Base-by-base conservation (phyloP, 495 filamentous ascomycete genomes). In the Aspergillus heteromorphus region DNA sequence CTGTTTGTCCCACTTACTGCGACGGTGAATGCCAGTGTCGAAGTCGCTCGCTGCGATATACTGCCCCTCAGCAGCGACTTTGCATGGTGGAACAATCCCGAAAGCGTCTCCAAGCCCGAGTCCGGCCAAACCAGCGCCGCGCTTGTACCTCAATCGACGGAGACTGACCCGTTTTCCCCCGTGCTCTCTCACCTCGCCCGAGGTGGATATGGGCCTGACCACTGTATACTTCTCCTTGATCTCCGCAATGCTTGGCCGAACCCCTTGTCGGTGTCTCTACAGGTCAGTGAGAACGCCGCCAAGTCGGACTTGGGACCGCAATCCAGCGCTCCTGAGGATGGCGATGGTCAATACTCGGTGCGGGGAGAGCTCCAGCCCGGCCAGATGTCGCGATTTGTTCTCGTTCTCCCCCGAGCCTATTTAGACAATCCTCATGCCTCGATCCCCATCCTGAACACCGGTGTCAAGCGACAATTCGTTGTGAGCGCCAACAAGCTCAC, bases 11-110 rank as follows among this genome's bases (percentile, higher is more conserved):
- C 90, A 8, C 70, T 97, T 48, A 90, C 88, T 0, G 79, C 96
- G 18, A 96, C 92, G 4, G 92, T 97, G 34, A 96, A 96, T 66
- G 88, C 91, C 11, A 91, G 88, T 61, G 76, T 96, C 17, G 87
- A 95, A 57, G 73, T 96, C 14, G 79, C 83, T 40, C 81, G 87
- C 19, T 83, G 88, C 59, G 91, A 96, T 65, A 77, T 95, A 31
- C 66, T 95, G 0, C 88, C 91, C 6, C 80, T 96, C 27, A 72
- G 73, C 19, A 65, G 70, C 16, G 79, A 82, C 45, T 79, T 83
- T 63, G 76, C 79, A 1, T 83, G 79, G 74, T 69, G 69, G 54
- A 76, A 81, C 45, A 51, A 62, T 41, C 53, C 61, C n/a, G 53
- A 67, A 40, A 48, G 56, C 19, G 53, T 58, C 1, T 20, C 45